Base-by-base conservation (phyloP, 768 basidiomycete genomes). In the Trametes punicea region DNA sequence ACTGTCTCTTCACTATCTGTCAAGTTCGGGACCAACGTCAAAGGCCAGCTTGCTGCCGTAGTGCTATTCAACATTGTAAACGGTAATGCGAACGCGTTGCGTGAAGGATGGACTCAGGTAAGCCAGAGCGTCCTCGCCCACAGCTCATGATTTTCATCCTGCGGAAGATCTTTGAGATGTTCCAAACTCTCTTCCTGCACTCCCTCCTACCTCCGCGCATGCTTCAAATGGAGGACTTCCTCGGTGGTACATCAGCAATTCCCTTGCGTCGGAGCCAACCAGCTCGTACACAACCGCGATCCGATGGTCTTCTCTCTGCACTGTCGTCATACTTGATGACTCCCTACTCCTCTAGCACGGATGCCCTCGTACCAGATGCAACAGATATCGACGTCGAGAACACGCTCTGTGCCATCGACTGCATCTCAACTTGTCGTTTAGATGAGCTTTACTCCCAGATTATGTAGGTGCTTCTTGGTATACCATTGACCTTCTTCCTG, bases 31-130 rank as follows among this genome's bases (percentile, higher is more conserved):
- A 93, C 88, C 36, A 94, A 94, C 68, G 90, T 98, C 76, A 89
- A 92, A 69, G 90, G 90, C 8, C 97, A 99, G 66, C 77, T 99
- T 21, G 96, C 97, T 31, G 94, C 96, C 13, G 96, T 99, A 23
- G 93, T 98, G 8, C 72, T 99, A 48, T 99, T 99, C 75, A 95
- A 95, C 60, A 96, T 98, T 46, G 92, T 97, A 15, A 98, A 98
- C 64, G 90, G 93, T 10, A 95, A 98, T 68, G 94, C 92, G 7
- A 89, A 93, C 61, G 90, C 93, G 9, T 81, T 99, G 47, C 82
- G 95, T 27, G 93, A 95, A 69, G 95, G 96, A 23, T 99, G 97
- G 97, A 85, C 83, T 4, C 89, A 92, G 76, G 90, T 92, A 76
- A 58, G 46, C 29, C 20, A 18, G 3, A n/a, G 13, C 25, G 54